Evolutionary conservation across 2,329 filamentous ascomycete genomes (phyloP).

Genomic region (Arachnomyces sp.): DNA sequence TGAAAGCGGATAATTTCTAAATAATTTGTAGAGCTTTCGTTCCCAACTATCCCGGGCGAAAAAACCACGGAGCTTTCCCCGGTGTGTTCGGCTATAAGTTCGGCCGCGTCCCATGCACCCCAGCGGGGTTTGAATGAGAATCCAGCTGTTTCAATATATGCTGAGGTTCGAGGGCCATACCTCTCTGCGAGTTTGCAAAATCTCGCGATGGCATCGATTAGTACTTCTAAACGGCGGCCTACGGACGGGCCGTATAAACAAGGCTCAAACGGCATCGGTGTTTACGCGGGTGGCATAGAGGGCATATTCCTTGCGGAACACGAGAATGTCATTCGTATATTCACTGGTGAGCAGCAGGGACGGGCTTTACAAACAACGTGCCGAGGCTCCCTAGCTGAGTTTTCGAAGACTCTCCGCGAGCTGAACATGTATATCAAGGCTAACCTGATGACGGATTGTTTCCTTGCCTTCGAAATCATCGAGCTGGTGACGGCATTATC

Average conservation of each 20-base stretch:
- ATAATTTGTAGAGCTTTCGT: slow-evolving; percentile 49
- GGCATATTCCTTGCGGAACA: slow-evolving; percentile 82
- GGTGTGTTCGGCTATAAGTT: slow-evolving; percentile 68
- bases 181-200: slow-evolving; percentile 75
- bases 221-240: slow-evolving; percentile 66
- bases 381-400: slow-evolving; percentile 67
- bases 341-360: slow-evolving; percentile 76
- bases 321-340: slow-evolving; percentile 81
- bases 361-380: slow-evolving; percentile 71
- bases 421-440: slow-evolving; percentile 82
- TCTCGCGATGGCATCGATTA: slow-evolving; percentile 75
- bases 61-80: slow-evolving; percentile 65
- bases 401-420: slow-evolving; percentile 77
- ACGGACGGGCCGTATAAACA: slow-evolving; percentile 76
- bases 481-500: slow-evolving; percentile 79
- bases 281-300: slow-evolving; percentile 80
- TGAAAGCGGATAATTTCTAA: slow-evolving; percentile 6
- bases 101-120: slow-evolving; percentile 47
- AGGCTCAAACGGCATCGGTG: slow-evolving; percentile 84
- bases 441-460: slow-evolving; percentile 85
- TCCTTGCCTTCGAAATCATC: slow-evolving; percentile 87
- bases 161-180: slow-evolving; percentile 78
- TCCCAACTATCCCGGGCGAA: slow-evolving; percentile 70
- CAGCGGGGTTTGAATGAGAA: slow-evolving; percentile 50
- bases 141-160: slow-evolving; percentile 71